Evolutionary conservation across 1,284 basidiomycete species (phyloP), one percentile per base, ranked within the genome.

Genomic region (Naganishia sp.): DNA sequence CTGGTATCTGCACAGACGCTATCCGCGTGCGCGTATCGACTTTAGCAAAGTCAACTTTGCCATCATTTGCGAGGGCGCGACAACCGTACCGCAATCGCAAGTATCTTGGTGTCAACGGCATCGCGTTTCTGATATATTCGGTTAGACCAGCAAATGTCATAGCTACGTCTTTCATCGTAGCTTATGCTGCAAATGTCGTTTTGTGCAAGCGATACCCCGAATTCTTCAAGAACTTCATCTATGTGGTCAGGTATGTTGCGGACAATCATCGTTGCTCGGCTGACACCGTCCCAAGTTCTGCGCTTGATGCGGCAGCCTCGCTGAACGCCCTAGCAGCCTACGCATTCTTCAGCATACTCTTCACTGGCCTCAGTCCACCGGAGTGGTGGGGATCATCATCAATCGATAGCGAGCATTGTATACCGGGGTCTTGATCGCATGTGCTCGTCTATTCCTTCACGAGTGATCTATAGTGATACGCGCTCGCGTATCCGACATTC

Each of bases 71-170:
- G 77, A 77, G 54, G 82, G 81, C 3, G 81, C 81, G 0, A 79
- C 77, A 4, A 66, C 76, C 5, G 71, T 81, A 7, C 80, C 80
- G 1, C 77, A 80, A 71, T 76, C 74, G 78, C 79, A 42, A 73
- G 76, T 71, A 35, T 46, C 15, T 35, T n/a, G 3, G 28, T 31
- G 11, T 6, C 21, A 31, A 21, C 17, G 31, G 18, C 35, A 18
- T 55, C 4, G 11, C 17, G 41, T 15, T 41, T 17, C 47, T 18
- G 47, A 50, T n/a, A 46, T 69, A 70, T 17, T 72, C 73, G 0
- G 71, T 71, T 4, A 78, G 78, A 28, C 82, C 83, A 0, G 79
- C 82, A 15, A 83, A 83, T 70, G 78, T 83, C 71, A 83, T 83
- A 68, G 73, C 82, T 46, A 78, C 77, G 1, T 79, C 80, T 15